These are phyloP conservation scores for Anacardium occidentale DNA, from an alignment of 345 rosid species.

Conservation along the genomic window DNA sequence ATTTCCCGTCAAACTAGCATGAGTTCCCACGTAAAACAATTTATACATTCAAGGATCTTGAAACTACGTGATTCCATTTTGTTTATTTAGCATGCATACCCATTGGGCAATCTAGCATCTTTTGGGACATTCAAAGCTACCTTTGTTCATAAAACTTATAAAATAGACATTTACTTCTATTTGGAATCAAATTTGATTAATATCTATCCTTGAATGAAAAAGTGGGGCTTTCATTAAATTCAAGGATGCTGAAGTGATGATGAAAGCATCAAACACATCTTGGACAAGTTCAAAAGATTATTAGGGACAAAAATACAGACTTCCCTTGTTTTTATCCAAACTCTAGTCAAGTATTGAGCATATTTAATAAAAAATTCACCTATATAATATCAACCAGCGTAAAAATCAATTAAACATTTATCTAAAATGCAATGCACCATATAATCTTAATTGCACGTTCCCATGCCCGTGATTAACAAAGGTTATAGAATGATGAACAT, in stretches of 20 bases:
- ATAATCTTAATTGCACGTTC: constrained; percentile 6
- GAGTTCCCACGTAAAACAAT: neutral
- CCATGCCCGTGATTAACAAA: neutral
- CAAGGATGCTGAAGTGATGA: neutral
- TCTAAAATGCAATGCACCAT: neutral
- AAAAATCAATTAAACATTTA: neutral
- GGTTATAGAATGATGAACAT: neutral
- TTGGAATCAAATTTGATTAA: too few relatives aligned
- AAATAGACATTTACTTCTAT: too few relatives aligned
- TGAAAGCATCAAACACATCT: neutral
- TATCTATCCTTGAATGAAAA: neutral
- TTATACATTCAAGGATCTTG: neutral
- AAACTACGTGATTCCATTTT: neutral
- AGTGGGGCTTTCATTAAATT: neutral
- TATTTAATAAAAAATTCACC: neutral
- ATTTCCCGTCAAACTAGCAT: neutral
- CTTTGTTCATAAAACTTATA: too few relatives aligned
- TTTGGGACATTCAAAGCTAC: too few relatives aligned
- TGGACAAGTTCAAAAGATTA: neutral
- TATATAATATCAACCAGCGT: neutral
- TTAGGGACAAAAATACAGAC: neutral
- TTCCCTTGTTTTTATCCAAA: neutral
- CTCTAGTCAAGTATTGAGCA: neutral
- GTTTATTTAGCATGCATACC: neutral
- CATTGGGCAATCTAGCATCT: too few relatives aligned